Evolutionary conservation across 2,329 filamentous ascomycete species (phyloP), one percentile per base, ranked within the genome.

Genomic region (Cordyceps cicadae): DNA sequence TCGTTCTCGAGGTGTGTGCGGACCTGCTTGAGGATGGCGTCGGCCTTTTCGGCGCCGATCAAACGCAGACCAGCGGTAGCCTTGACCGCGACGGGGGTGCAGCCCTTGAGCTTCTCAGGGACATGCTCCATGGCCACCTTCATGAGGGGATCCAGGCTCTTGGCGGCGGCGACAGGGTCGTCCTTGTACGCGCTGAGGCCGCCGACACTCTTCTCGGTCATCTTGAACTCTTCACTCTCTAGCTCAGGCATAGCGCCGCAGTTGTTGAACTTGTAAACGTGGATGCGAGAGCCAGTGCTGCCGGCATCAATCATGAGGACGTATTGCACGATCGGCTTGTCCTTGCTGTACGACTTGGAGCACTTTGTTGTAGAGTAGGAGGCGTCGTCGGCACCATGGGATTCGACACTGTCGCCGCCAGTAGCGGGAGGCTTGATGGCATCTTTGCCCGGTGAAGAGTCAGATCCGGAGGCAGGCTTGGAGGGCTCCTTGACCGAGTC

Each of bases 241-340:
- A 99, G 84, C 76, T 97, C 92, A 29, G 94, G 61, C 43, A 62
- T 60, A 8, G 61, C 34, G 39, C 55, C 56, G 76, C 92, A 96
- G 78, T 96, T 96, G 80, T 96, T 96, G 83, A 96, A 96, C 70
- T 89, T 88, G 81, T 96, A 96, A 59, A 96, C 90, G 78, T 99
- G 95, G 72, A 99, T 97, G 68, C 94, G 89, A 63, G 94, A 97
- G 63, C 94, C 94, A 59, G 94, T 97, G 79, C 92, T 97, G 68
- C 94, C 94, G 53, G 94, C 94, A 75, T 99, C 94, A 70, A 99
- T 90, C 94, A 99, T 99, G 70, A 97, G 84, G 63, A 94, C 95
- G 78, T 97, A 99, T 73, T 99, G 94, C 64, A 97, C 87, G 66
- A 99, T 85, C 54, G 94, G 93, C 78, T 97, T 97, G 66, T 91